Conservation (phyloP, 768 basidiomycete species). For the Pholiota molesta region DNA sequence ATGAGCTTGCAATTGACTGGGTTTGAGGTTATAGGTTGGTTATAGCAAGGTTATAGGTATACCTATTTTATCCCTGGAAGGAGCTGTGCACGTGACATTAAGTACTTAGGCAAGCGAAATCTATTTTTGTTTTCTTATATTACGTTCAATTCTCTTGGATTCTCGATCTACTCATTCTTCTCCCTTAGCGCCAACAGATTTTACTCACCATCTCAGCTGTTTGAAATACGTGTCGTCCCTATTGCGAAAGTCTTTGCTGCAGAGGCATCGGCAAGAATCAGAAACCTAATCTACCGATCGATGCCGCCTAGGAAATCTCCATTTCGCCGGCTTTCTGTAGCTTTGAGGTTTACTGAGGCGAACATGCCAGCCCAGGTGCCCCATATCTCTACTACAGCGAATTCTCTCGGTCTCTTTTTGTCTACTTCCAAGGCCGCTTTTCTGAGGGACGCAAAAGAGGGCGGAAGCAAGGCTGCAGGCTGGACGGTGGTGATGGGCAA, state of each 20-base stretch:
- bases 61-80: no score
- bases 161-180: neutral
- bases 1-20: no score
- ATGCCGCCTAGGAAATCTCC: constrained; percentile 30
- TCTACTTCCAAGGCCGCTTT: constrained; percentile 57
- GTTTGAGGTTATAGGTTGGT: no score
- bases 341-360: constrained; percentile 32
- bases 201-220: neutral
- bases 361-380: constrained; percentile 24
- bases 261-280: constrained; percentile 12
- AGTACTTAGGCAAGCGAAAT: neutral
- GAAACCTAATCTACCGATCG: constrained; percentile 4
- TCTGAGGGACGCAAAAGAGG: constrained; percentile 51
- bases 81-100: neutral
- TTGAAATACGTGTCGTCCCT: constrained; percentile 15
- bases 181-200: no score
- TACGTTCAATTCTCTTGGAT: neutral
- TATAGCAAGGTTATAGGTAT: no score
- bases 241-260: constrained; percentile 16
- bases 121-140: neutral
- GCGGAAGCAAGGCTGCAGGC: constrained; percentile 45
- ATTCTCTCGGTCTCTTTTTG: constrained; percentile 34
- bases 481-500: constrained; percentile 96
- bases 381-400: constrained; percentile 16
- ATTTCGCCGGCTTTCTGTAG: constrained; percentile 41